phyloP scores from a whole-genome alignment of 164 flowering plant species.

The Litsea cubeba region DNA sequence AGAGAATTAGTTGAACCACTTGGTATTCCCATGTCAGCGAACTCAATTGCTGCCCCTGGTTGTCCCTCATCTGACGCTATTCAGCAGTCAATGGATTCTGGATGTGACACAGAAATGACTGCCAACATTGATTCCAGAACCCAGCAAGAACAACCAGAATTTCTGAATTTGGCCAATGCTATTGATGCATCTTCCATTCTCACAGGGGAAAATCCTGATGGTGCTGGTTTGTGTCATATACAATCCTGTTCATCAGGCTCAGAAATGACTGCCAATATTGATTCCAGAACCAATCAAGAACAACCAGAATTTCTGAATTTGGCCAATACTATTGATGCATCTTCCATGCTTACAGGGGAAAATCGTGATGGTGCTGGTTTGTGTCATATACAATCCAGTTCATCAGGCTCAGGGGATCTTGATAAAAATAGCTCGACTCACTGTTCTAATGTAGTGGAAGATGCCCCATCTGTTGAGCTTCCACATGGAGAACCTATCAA shows the following conservation, averaged over 20 bases:
- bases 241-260: not conserved
- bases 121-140: not conserved
- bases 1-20: conserved; percentile 16
- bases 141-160: conserved; percentile 4
- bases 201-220: not conserved
- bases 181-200: not conserved
- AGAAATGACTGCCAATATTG: not conserved
- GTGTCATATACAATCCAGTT: not conserved
- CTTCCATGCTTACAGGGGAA: not conserved
- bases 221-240: not conserved
- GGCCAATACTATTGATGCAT: conserved; percentile 7
- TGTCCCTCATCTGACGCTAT: conserved; percentile 10
- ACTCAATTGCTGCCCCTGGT: conserved; percentile 1
- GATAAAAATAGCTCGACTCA: not conserved
- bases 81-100: conserved; percentile 1
- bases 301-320: conserved; percentile 4
- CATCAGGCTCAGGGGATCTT: not conserved
- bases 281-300: conserved; percentile 6
- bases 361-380: not conserved
- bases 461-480: conserved; percentile 11
- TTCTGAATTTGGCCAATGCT: conserved; percentile 11
- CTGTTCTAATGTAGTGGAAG: conserved; percentile 11
- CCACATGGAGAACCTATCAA: conserved; percentile 1
- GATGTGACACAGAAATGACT: conserved; percentile 1
- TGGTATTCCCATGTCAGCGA: conserved; percentile 4